Percentiles rank a stretch among this genome's conserved stretches.
phyloP scores from a whole-genome alignment of 495 filamentous ascomycete genomes.

The Neurospora sp. region DNA sequence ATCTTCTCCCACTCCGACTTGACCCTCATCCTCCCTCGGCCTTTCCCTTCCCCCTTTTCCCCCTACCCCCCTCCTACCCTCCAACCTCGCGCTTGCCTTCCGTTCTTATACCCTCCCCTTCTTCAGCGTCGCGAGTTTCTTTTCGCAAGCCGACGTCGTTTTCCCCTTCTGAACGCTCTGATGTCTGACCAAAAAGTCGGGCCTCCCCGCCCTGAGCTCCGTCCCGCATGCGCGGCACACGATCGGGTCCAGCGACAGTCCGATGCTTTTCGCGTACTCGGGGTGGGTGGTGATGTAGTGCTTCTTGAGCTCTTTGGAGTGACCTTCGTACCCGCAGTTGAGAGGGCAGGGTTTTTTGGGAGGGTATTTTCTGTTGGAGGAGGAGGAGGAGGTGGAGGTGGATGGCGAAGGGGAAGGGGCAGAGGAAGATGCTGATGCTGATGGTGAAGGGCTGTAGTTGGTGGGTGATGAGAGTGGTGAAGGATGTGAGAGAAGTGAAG shows the following conservation, averaged over 20 bases:
- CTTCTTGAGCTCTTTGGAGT: background rate
- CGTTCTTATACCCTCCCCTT: no score
- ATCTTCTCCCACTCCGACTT: no score
- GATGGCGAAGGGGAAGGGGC: background rate
- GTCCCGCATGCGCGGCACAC: background rate
- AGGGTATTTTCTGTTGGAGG: fast-evolving
- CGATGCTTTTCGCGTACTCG: background rate
- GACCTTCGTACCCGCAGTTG: fast-evolving
- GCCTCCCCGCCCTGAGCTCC: background rate
- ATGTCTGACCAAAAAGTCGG: background rate
- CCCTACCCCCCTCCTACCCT: no score
- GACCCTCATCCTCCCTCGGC: no score
- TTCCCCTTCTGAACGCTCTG: background rate
- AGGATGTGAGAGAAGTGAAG: background rate
- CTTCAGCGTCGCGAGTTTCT: no score
- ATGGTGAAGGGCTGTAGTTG: no score
- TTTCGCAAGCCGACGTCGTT: background rate
- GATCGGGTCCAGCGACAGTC: background rate
- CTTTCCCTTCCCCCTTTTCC: background rate
- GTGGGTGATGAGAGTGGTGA: background rate
- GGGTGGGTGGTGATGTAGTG: background rate
- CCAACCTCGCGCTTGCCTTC: no score
- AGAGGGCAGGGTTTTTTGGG: background rate
- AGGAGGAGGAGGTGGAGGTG: background rate
- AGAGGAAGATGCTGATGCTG: background rate